Evolutionary conservation across 2,329 filamentous ascomycete genomes (phyloP), one percentile per base, ranked within the genome.

Genomic region (Madurella fahalii): DNA sequence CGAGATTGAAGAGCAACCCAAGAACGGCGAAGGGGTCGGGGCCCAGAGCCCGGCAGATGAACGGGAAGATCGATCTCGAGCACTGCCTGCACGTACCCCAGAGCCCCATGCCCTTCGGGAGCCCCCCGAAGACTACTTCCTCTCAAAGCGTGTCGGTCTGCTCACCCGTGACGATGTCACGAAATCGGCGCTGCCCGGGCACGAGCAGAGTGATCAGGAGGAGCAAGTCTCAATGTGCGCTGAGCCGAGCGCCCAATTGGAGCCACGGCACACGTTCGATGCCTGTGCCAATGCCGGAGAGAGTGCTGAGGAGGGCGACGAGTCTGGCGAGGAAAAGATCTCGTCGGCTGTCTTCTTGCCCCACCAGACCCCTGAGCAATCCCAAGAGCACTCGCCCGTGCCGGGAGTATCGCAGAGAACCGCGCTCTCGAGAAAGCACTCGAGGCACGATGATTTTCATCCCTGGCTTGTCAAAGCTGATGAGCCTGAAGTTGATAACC

Each of bases 341-440:
- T 90, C 87, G n/a, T 93, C 88, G 32, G 89, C 89, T 20, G 78
- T 91, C 40, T 94, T 94, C 67, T 78, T 91, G 46, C 89, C 89
- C 41, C 89, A 93, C 73, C 84, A 89, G 63, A 79, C 78, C 43
- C 70, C 77, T 40, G 76, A 77, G 48, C 68, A 71, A 58, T 63
- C 71, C 50, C 57, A 66, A 20, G 65, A 71, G 56, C 56, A 55
- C 9, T 11, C 50, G 5, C 50, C 59, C 8, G 49, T 60, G 17
- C 48, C 62, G 47, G 59, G 60, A 9, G 58, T 54, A 20, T 56
- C 53, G 4, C 59, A 57, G 31, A 57, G 61, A 50, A 40, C 58
- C 12, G 51, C 46, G 12, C 55, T 63, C 4, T 50, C 63, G 39
- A 60, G 63, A 20, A 60, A 53, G 9, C 55, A 60, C 13, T 64